Percentiles rank a stretch among this genome's conserved stretches.
Conservation (phyloP, 495 filamentous ascomycete genomes). For the Penicillium goetzii region DNA sequence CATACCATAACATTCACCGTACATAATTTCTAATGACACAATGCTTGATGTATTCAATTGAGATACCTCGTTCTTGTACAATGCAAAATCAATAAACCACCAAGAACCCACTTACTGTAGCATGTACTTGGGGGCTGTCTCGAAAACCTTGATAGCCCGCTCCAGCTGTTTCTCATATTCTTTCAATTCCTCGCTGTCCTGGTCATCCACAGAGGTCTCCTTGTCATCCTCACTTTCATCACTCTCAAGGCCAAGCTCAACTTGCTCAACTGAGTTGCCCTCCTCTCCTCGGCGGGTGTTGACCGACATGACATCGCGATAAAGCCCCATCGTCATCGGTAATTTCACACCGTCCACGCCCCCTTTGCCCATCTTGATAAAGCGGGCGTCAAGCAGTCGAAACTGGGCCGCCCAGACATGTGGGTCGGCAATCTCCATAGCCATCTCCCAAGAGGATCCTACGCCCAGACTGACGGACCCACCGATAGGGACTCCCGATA, state of each 20-base stretch:
- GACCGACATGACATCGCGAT: slow-evolving; percentile 33
- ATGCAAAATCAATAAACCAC: too few relatives aligned
- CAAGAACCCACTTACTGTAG: slow-evolving; percentile 9
- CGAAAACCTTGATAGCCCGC: slow-evolving; percentile 30
- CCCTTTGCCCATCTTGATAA: slow-evolving; percentile 24
- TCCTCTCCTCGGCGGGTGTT: slow-evolving; percentile 16
- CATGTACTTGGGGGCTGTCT: slow-evolving; percentile 29
- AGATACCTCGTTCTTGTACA: not conserved
- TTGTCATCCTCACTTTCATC: not conserved
- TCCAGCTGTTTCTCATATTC: slow-evolving; percentile 34
- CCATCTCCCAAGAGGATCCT: slow-evolving; percentile 30
- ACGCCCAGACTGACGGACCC: slow-evolving; percentile 29
- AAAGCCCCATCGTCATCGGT: slow-evolving; percentile 26
- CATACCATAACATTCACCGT: slow-evolving; percentile 16
- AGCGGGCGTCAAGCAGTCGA: slow-evolving; percentile 28
- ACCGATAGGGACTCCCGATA: slow-evolving; percentile 30
- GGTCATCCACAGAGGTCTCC: slow-evolving; percentile 10
- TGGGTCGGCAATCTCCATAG: slow-evolving; percentile 31
- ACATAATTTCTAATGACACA: slow-evolving; percentile 24
- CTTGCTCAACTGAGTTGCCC: not conserved
- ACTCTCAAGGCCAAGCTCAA: slow-evolving; percentile 22
- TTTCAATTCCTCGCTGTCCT: slow-evolving; percentile 22
- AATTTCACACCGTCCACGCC: slow-evolving; percentile 22
- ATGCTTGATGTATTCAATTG: not conserved
- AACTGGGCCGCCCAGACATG: slow-evolving; percentile 39